These are phyloP conservation scores for Phoenix dactylifera DNA, from an alignment of 176 grass and related monocot species.

Conservation along the genomic window DNA sequence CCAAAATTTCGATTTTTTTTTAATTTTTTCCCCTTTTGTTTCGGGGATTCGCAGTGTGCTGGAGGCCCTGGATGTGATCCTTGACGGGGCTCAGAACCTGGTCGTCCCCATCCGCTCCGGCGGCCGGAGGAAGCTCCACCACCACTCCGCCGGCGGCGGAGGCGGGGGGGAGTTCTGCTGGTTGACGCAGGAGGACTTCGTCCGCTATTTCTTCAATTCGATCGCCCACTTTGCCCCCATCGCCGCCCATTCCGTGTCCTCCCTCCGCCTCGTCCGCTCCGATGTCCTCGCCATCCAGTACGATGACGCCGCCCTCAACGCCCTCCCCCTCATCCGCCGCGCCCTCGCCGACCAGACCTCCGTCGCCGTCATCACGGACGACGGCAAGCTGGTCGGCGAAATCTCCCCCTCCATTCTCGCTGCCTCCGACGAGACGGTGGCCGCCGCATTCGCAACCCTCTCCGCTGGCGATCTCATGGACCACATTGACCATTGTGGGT, in stretches of 20 bases:
- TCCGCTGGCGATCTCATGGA: constrained; percentile 39
- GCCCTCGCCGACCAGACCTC: constrained; percentile 29
- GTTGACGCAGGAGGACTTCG: constrained; percentile 64
- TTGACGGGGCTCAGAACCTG: constrained; percentile 43
- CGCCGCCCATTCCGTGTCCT: constrained; percentile 34
- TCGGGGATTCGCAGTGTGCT: constrained; percentile 27
- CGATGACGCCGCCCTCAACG: constrained; percentile 13
- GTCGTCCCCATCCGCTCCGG: constrained; percentile 36
- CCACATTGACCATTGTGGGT: constrained; percentile 25
- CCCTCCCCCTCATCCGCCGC: constrained; percentile 26
- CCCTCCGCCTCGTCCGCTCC: constrained; percentile 39
- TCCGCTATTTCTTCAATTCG: constrained; percentile 58
- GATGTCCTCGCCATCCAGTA: constrained; percentile 23
- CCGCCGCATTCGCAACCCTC: constrained; percentile 38
- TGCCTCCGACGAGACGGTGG: constrained; percentile 22
- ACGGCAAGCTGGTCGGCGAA: constrained; percentile 31
- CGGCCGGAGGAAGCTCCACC: constrained; percentile 11
- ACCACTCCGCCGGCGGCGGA: not conserved
- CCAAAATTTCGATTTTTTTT: no score
- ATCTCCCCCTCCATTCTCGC: constrained; percentile 52
- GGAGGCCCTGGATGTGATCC: constrained; percentile 47
- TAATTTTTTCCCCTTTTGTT: no score
- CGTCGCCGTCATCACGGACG: constrained; percentile 34
- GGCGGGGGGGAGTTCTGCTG: constrained; percentile 44
- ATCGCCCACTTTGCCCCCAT: constrained; percentile 39